Conservation (phyloP, 2,329 filamentous ascomycete genomes). For the Colletotrichum tropicicola region DNA sequence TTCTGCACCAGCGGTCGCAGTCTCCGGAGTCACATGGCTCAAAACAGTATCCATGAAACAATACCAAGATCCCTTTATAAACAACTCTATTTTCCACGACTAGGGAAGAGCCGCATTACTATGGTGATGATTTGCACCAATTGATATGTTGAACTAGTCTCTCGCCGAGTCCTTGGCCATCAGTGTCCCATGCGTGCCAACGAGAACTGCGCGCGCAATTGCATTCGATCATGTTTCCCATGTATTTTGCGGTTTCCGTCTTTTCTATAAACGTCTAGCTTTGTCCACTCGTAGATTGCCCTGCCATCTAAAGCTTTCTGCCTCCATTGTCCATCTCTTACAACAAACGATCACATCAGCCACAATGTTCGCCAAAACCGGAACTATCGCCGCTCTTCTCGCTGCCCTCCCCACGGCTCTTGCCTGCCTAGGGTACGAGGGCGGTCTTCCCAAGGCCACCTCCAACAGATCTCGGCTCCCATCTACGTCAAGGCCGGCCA, state of each 20-base stretch:
- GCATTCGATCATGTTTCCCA: too few species aligned
- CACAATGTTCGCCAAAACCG: neutral
- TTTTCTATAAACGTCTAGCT: too few species aligned
- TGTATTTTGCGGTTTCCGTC: too few species aligned
- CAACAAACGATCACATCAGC: neutral
- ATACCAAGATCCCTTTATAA: neutral
- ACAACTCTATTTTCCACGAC: neutral
- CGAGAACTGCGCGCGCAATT: too few species aligned
- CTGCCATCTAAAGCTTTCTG: too few species aligned
- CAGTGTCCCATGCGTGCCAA: neutral
- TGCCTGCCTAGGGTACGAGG: slow-evolving; percentile 38
- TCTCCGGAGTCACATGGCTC: neutral
- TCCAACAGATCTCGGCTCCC: slow-evolving; percentile 36
- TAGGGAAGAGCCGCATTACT: neutral
- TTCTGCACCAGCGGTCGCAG: neutral
- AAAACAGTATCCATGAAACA: neutral
- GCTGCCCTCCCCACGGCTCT: slow-evolving; percentile 19
- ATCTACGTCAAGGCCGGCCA: slow-evolving; percentile 39
- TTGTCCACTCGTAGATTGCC: too few species aligned
- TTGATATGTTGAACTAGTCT: neutral
- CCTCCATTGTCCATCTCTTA: neutral
- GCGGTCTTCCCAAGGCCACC: slow-evolving; percentile 40
- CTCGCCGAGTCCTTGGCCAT: neutral
- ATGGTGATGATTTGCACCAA: neutral
- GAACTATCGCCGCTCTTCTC: neutral